These are phyloP conservation scores for Saccharomycopsis sp. DNA, from an alignment of 805 yeast genomes.

Conservation along the genomic window DNA sequence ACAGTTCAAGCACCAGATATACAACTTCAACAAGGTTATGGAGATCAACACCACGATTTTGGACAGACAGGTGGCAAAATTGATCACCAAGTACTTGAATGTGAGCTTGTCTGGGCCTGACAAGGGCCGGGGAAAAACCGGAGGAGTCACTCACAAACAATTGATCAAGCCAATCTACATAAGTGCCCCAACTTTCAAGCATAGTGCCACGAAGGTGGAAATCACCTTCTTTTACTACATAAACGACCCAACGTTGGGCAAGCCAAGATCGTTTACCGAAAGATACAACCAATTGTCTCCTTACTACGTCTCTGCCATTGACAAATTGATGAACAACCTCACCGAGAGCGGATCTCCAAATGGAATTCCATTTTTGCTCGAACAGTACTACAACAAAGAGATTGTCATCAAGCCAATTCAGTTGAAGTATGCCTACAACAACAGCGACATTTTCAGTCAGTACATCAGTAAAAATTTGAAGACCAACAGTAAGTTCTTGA, in stretches of 20 bases:
- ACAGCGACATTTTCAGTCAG: slow-evolving; percentile 15
- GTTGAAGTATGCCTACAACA: slow-evolving; percentile 12
- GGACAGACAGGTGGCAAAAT: slow-evolving; percentile 13
- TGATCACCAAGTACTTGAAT: slow-evolving; percentile 12
- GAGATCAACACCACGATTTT: slow-evolving; percentile 17
- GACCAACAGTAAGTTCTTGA: slow-evolving; percentile 1
- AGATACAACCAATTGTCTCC: slow-evolving; percentile 10
- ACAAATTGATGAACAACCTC: slow-evolving; percentile 12
- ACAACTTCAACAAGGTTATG: slow-evolving; percentile 13
- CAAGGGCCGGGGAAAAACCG: neutral
- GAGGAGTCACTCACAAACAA: slow-evolving; percentile 4
- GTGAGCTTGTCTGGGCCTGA: slow-evolving; percentile 5
- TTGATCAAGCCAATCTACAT: slow-evolving; percentile 12
- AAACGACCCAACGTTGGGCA: slow-evolving; percentile 2
- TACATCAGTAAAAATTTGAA: slow-evolving; percentile 7
- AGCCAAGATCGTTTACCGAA: neutral
- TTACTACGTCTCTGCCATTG: slow-evolving; percentile 15
- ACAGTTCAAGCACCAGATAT: slow-evolving; percentile 17
- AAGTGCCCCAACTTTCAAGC: slow-evolving; percentile 15
- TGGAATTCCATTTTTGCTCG: slow-evolving; percentile 8
- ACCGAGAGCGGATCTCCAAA: slow-evolving; percentile 2
- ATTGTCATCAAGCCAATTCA: slow-evolving; percentile 15
- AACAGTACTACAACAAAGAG: slow-evolving; percentile 14
- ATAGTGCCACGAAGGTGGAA: slow-evolving; percentile 12
- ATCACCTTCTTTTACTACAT: slow-evolving; percentile 17